A percentile compares a stretch with the other conserved stretches of the same genome.
Evolutionary conservation across 306 rosid genomes (phyloP).

Genomic region (Ammopiptanthus mongolicus): DNA sequence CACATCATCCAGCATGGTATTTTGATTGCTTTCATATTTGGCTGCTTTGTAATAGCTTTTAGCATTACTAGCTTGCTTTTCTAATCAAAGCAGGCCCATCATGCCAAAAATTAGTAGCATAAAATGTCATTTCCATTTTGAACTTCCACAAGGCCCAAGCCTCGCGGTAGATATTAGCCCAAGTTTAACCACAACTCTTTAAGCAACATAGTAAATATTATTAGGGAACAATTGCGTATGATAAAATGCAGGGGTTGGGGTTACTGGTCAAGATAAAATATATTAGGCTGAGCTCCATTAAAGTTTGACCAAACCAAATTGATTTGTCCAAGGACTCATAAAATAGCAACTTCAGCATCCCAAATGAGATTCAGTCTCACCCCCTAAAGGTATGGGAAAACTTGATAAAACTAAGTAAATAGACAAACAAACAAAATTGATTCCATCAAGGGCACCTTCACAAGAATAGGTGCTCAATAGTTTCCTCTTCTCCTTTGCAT

Average conservation of each 20-base stretch:
- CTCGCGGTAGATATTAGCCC: neutral
- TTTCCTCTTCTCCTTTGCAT: neutral
- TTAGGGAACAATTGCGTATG: no score
- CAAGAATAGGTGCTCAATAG: neutral
- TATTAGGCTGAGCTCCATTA: neutral
- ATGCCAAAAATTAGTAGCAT: neutral
- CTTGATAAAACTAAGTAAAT: neutral
- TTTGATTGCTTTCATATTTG: neutral
- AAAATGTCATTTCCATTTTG: neutral
- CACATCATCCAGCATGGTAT: neutral
- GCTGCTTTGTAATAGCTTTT: neutral
- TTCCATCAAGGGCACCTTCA: neutral
- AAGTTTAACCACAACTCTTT: neutral
- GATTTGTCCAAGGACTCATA: neutral
- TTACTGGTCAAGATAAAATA: neutral
- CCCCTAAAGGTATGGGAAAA: neutral
- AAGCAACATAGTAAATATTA: no score
- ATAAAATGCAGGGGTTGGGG: neutral
- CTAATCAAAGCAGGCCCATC: neutral
- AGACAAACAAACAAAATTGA: neutral
- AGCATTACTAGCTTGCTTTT: neutral
- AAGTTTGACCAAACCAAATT: neutral
- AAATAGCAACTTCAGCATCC: no score
- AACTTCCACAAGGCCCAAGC: neutral
- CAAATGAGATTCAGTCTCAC: neutral